phyloP scores from a whole-genome alignment of 176 grass and related monocot species.

The Pontederia paniculata region DNA sequence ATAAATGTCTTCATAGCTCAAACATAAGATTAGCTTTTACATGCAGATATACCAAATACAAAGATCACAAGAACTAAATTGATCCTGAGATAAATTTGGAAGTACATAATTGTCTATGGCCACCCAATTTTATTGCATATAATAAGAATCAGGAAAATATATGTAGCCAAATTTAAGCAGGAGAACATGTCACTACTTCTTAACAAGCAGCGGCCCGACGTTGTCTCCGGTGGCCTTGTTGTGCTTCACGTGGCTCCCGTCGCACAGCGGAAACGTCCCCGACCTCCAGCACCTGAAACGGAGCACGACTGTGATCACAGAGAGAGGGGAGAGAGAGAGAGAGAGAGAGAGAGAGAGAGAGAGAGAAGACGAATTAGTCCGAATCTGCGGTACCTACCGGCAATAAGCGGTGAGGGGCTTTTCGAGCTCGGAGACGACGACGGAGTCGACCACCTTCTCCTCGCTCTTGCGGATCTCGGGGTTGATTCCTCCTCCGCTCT shows the following conservation, averaged over 20 bases:
- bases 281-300: slow-evolving; percentile 79
- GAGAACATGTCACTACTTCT: slow-evolving; percentile 73
- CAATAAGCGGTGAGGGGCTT: slow-evolving; percentile 90
- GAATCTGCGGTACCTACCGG: slow-evolving; percentile 29
- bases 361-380: neutral
- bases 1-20: too few species aligned
- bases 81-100: too few species aligned
- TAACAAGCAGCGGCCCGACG: slow-evolving; percentile 74
- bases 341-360: neutral
- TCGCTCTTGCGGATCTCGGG: slow-evolving; percentile 75
- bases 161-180: too few species aligned
- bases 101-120: too few species aligned
- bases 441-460: slow-evolving; percentile 82
- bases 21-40: too few species aligned
- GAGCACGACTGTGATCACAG: slow-evolving; percentile 7
- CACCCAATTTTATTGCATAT: too few species aligned
- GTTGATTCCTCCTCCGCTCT: slow-evolving; percentile 60
- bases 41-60: too few species aligned
- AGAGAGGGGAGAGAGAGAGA: neutral
- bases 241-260: slow-evolving; percentile 88
- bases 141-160: too few species aligned
- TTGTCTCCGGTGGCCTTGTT: slow-evolving; percentile 95
- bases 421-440: slow-evolving; percentile 52
- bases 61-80: too few species aligned
- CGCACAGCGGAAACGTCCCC: slow-evolving; percentile 84